These are phyloP conservation scores for Aureobasidium pullulans DNA, from an alignment of 2,329 filamentous ascomycete species.

Conservation along the genomic window DNA sequence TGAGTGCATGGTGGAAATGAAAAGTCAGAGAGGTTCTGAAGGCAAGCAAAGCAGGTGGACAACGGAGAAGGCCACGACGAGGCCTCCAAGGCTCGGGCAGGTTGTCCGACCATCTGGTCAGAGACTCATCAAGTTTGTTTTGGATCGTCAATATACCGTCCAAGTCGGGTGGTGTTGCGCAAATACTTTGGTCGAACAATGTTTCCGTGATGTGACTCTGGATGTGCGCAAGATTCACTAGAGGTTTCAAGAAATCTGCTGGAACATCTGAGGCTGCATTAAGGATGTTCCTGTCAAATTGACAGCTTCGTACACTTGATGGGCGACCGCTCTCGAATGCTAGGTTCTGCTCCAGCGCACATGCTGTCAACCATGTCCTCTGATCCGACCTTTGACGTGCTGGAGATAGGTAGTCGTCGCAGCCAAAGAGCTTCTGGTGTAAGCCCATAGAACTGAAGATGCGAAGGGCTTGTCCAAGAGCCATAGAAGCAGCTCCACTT, in stretches of 20 bases:
- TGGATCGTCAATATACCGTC: background rate
- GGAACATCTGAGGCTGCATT: background rate
- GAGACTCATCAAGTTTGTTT: background rate
- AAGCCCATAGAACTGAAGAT: background rate
- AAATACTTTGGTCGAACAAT: background rate
- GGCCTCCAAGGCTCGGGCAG: background rate
- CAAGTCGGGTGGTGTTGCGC: background rate
- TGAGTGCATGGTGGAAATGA: background rate
- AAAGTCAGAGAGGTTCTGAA: background rate
- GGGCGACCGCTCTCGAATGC: background rate
- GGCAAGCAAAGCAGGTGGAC: background rate
- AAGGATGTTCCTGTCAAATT: background rate
- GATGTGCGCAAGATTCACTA: background rate
- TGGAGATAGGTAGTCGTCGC: background rate
- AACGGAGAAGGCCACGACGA: constrained; percentile 12
- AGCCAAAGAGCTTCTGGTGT: background rate
- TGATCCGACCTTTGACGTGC: background rate
- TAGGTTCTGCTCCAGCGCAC: background rate
- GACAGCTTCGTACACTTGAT: background rate
- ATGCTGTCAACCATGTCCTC: background rate
- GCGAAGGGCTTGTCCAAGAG: background rate
- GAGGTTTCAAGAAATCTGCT: background rate
- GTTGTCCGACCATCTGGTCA: background rate
- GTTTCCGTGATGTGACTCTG: background rate
- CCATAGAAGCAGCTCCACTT: background rate